Conservation (phyloP, 2,329 filamentous ascomycete genomes). For the Exophiala aquamarina region DNA sequence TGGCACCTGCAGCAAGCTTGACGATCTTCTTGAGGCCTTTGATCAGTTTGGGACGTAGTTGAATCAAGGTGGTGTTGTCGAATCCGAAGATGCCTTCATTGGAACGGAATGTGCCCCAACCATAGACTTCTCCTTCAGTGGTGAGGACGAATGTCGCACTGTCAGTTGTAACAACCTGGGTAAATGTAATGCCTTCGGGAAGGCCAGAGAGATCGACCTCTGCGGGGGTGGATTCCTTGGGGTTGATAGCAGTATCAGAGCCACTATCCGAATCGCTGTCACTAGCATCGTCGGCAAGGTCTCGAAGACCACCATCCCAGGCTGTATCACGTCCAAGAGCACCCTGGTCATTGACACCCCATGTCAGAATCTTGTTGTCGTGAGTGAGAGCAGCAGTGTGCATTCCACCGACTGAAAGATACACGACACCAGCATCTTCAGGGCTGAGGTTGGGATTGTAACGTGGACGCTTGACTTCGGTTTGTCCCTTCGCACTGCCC, state of each 20-base stretch:
- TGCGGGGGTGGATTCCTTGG: slow-evolving; percentile 67
- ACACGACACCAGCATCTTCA: slow-evolving; percentile 50
- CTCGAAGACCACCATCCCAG: slow-evolving; percentile 43
- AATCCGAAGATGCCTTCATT: slow-evolving; percentile 62
- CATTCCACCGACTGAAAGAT: slow-evolving; percentile 69
- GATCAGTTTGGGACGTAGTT: slow-evolving; percentile 44
- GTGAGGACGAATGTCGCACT: slow-evolving; percentile 76
- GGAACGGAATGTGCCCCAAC: slow-evolving; percentile 78
- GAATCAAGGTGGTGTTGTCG: slow-evolving; percentile 42
- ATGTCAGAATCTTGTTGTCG: slow-evolving; percentile 79
- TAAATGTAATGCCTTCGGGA: slow-evolving; percentile 61
- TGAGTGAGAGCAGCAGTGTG: slow-evolving; percentile 72
- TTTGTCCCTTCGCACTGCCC: slow-evolving; percentile 59
- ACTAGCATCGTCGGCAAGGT: slow-evolving; percentile 34
- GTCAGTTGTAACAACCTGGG: slow-evolving; percentile 70
- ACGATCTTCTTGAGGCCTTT: slow-evolving; percentile 64
- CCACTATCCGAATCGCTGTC: slow-evolving; percentile 46
- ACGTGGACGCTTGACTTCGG: slow-evolving; percentile 71
- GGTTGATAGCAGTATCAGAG: slow-evolving; percentile 64
- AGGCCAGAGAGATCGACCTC: slow-evolving; percentile 56
- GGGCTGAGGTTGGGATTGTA: slow-evolving; percentile 62
- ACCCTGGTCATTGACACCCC: slow-evolving; percentile 83
- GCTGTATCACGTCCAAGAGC: slow-evolving; percentile 72
- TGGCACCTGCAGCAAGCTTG: slow-evolving; percentile 64
- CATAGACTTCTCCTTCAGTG: slow-evolving; percentile 72